Evolutionary conservation across 2,329 filamentous ascomycete species (phyloP).

Genomic region (Xylariaceae sp.): DNA sequence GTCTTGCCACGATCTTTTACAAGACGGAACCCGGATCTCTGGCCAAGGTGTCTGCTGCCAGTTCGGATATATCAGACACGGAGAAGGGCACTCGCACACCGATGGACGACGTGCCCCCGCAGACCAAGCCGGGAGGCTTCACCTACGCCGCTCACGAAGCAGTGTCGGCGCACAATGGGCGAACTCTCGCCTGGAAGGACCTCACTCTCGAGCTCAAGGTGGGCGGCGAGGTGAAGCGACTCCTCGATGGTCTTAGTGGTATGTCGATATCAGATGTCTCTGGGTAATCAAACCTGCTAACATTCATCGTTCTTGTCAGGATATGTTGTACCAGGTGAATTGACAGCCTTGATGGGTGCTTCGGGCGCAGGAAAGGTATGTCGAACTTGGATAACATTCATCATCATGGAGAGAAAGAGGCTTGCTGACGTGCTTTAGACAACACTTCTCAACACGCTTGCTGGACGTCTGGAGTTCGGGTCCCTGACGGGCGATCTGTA

Average conservation of each 20-base stretch:
- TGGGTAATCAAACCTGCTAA: neutral
- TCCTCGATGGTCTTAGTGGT: constrained; percentile 14
- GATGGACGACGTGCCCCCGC: constrained; percentile 5
- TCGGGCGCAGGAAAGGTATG: constrained; percentile 17
- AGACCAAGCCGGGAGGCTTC: neutral
- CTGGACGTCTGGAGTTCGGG: constrained; percentile 77
- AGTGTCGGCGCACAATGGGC: constrained; percentile 15
- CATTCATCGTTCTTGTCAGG: constrained; percentile 6
- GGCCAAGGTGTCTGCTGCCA: neutral
- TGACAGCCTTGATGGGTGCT: constrained; percentile 17
- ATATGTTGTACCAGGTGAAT: constrained; percentile 11
- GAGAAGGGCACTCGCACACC: constrained; percentile 16
- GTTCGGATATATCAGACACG: constrained; percentile 5
- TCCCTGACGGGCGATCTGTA: constrained; percentile 77
- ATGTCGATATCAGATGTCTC: neutral
- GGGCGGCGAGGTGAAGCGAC: constrained; percentile 4
- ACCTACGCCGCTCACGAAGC: constrained; percentile 3
- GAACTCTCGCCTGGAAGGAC: constrained; percentile 14
- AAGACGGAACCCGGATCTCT: constrained; percentile 9
- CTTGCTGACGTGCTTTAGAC: constrained; percentile 47
- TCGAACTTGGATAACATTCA: no score
- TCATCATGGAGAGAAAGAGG: no score
- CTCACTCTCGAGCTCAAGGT: constrained; percentile 15
- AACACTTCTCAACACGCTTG: constrained; percentile 77
- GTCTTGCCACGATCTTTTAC: constrained; percentile 22